Evolutionary conservation across 495 filamentous ascomycete genomes (phyloP), one percentile per base, ranked within the genome.

Genomic region (Lepraria neglecta): DNA sequence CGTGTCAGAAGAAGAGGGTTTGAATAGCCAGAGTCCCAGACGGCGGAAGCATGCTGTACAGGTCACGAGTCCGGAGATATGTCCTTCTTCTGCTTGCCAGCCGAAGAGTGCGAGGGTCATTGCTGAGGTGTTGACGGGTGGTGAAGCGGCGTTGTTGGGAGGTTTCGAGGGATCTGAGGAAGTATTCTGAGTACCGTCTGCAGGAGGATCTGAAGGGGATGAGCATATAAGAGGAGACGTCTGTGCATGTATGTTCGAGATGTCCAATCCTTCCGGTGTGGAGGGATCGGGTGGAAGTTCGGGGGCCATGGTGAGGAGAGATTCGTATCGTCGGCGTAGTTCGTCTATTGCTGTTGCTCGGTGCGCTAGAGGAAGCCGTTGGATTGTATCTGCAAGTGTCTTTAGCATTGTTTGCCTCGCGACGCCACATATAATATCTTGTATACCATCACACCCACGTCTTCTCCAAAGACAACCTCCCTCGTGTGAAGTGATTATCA

Each of bases 1-100:
- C 79, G 73, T 58, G 79, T 76, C 7, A 77, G 75, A 67, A 64
- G 79, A 74, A 33, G 82, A 66, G 62, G 79, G 73, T 67, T 85
- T 88, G 76, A 95, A 98, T 74, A 98, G 85, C 94, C 94, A 98
- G 7, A 98, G 80, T 0, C 95, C 94, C 1, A 97, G 78, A 7
- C 91, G 84, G 62, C 92, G 84, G 67, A 96, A 90, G 69, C 94
- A 98, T 43, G 87, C 87, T 52, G 82, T 76, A 70, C 94, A 98
- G 0, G 82, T 84, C 17, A 85, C 85, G n/a, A 90, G 74, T 50
- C 85, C 88, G 3, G 85, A 79, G 60, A 84, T 79, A 21, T 82
- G 78, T 35, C 80, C 79, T 17, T 74, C 76, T 28, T 87, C 81
- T 47, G 83, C 83, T 64, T 88, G 82, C 95, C 94, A 98, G 61